Base-by-base conservation (phyloP, 2,329 filamentous ascomycete species). In the Ambrosiella cleistominuta region DNA sequence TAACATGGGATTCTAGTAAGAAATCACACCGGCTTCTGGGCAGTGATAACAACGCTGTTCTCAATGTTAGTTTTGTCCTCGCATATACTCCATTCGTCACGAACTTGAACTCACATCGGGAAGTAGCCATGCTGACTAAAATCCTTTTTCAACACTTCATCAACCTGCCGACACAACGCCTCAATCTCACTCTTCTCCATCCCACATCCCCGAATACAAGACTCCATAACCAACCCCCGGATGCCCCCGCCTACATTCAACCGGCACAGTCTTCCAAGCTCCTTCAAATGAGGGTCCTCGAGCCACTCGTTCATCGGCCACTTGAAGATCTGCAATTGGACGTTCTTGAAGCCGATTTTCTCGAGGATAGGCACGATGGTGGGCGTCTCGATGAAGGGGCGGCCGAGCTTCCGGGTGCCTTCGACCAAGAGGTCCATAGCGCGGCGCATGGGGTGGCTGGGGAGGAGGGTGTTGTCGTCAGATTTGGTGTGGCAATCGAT, bases 261-360 rank as follows among this genome's bases (percentile, higher is more conserved):
- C 12, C 40, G 42, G 15, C 38, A 44, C 38, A 40, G 37, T 13
- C 38, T 11, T 4, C 53, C 53, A 15, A 55, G 11, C 9, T 55
- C 53, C 53, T 44, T 35, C 11, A 44, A 17, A 19, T 40, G 17
- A 11, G 38, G 38, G 27, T 55, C 53, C 40, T 55, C 17, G 12
- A 37, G 53, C 53, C 53, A 55, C 27, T 40, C 40, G n/a, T 55
- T 55, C 3, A 55, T 27, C 15, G 53, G 53, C 53, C 53, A 55
- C 39, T 12, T 42, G 38, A 35, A 35, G 38, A 17, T 15, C 17
- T 27, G n/a, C 15, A 55, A n/a, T 7, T 36, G 11, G 8, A 55
- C 15, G 19, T 55, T 27, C 38, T 35, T 44, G 38, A 55, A 55
- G 9, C 53, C 53, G 17, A 55, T 35, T 35, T 55, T 35, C 6